Evolutionary conservation across 805 yeast genomes (phyloP).

Genomic region (Nakazawaea wickerhamii): DNA sequence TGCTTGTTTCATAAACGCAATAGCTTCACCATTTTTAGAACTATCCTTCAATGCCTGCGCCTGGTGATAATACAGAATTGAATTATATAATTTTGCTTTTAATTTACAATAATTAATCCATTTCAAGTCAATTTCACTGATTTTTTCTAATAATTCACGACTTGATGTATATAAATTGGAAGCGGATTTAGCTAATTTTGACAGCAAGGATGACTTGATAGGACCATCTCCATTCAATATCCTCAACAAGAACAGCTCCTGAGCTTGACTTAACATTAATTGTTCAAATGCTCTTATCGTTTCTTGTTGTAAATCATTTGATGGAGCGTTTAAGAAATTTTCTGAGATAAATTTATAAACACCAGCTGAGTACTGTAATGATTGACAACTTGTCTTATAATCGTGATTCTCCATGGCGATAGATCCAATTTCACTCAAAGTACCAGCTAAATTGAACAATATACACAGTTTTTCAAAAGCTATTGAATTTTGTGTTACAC

Average conservation of each 20-base stretch:
- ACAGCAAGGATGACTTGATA: conserved; percentile 61
- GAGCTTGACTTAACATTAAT: conserved; percentile 81
- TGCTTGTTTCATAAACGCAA: conserved; percentile 57
- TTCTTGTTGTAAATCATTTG: conserved; percentile 66
- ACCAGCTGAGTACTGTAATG: conserved; percentile 75
- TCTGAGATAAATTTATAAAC: conserved; percentile 66
- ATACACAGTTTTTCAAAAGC: conserved; percentile 88
- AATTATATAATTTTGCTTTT: conserved; percentile 50
- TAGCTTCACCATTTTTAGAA: conserved; percentile 68
- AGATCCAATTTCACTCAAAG: conserved; percentile 48
- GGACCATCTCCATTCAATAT: conserved; percentile 40
- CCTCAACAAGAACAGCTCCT: conserved; percentile 71
- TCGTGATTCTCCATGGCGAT: conserved; percentile 31
- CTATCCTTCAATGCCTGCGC: conserved; percentile 48
- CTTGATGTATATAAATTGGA: conserved; percentile 50
- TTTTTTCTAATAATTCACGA: conserved; percentile 35
- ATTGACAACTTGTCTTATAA: conserved; percentile 53
- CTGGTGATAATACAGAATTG: conserved; percentile 57
- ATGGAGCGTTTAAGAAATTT: conserved; percentile 85
- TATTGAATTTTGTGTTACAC: conserved; percentile 66
- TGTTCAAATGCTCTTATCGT: conserved; percentile 58
- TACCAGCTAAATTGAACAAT: conserved; percentile 71
- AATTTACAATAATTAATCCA: conserved; percentile 51
- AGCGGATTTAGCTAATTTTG: conserved; percentile 68
- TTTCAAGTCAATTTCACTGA: conserved; percentile 25